Base-by-base conservation (phyloP, 371 early-diverging fungal genomes). In the Mucor irregularis region DNA sequence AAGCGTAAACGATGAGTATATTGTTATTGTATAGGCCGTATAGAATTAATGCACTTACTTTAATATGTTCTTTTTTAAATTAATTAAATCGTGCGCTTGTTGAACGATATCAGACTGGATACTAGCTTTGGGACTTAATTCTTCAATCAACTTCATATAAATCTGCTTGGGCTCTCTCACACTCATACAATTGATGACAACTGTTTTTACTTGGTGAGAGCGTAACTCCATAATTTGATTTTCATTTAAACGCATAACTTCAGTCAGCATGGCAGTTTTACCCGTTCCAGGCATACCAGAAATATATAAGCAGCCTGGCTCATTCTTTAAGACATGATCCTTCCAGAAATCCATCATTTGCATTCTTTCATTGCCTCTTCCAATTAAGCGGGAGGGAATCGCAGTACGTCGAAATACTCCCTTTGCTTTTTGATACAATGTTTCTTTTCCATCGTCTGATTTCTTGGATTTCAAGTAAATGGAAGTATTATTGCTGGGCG, bases 221-320 rank as follows among this genome's bases (percentile, higher is more conserved):
- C 46, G 40, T 5, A 62, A 29, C 2, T 51, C 65, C 17, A 53
- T 45, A 4, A 49, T 49, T 11, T 76, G 62, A 25, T 55, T 53
- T 49, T 61, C 69, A 68, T 67, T 73, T 11, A 69, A 53, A 5
- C 74, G 72, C 47, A 83, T 65, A 10, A 87, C 69, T 49, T 90
- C 87, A 8, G 75, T 81, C 29, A 96, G 57, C 49, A 94, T 80
- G 9, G 94, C 96, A 4, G 94, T 96, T 69, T 97, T 97, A 40
- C 98, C 98, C 7, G 96, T 95, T 5, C 98, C 98, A 0, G 98
- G 98, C 42, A 82, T 82, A 3, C 98, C 98, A 7, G 93, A 90
- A 16, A 96, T 85, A 64, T 96, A 97, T 28, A 97, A 77, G 38
- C 91, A 83, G 31, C 85, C 85, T 5, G 79, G 68, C 42, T 68